Base-by-base conservation (phyloP, 78 protist genomes). In the Bodo saltans region DNA sequence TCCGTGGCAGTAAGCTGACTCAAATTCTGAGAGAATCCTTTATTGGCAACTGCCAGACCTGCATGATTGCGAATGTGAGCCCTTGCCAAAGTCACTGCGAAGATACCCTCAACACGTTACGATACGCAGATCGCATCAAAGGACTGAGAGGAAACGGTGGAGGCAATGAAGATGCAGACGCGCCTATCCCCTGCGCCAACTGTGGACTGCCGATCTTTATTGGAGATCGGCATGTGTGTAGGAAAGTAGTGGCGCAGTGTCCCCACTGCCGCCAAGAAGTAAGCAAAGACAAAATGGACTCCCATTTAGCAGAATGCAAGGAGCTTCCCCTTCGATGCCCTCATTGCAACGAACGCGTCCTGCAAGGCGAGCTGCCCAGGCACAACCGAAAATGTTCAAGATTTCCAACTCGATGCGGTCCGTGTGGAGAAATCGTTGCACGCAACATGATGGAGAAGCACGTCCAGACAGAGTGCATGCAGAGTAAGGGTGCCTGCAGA, bases 81-180 rank as follows among this genome's bases (percentile, higher is more conserved):
- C 96, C 93, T 25, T 72, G 88, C 8, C 74, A 74, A 1, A 30
- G 70, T 28, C 86, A 73, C 12, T 94, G 74, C 39, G 96, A 91
- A 34, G 99, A 97, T 34, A 90, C 97, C 0, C 82, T 86, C 79
- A 95, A 92, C 89, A 92, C 99, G 25, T 93, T 97, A 42, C 53
- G 90, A 35, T 97, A 94, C 52, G 99, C 98, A 37, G 82, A 90
- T 68, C 88, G 98, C 30, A 91, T 94, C 34, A 93, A 90, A 74
- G 30, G 38, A 83, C 29, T 79, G 4, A 2, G 72, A 72, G 8
- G 68, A 74, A 69, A 12, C 29, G 33, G 29, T 12, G 38, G 29
- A 23, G 39, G 75, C 75, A 8, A 41, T 2, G 75, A 26, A 4
- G 23, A n/a, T 17, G 60, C 60, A 17, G 60, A 47, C 60, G 60